These are phyloP conservation scores for Aspergillus luchuensis DNA, from an alignment of 2,329 filamentous ascomycete genomes.

Conservation along the genomic window DNA sequence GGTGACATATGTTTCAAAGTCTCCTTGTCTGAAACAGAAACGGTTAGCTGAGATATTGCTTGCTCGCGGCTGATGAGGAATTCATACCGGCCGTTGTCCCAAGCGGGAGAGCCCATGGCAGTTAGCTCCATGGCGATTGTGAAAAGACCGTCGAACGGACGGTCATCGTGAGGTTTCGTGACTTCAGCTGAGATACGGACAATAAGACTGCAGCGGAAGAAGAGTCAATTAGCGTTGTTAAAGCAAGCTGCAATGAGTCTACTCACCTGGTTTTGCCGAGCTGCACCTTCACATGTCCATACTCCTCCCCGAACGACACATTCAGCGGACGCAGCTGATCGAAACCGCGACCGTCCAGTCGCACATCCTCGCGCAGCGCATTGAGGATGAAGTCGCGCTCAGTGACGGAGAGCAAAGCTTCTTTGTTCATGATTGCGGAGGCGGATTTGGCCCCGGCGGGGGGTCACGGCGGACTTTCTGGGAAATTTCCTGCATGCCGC, in stretches of 20 bases:
- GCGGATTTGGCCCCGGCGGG: slow-evolving; percentile 28
- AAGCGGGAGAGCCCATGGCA: slow-evolving; percentile 87
- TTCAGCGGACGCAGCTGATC: slow-evolving; percentile 78
- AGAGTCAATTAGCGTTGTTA: neutral
- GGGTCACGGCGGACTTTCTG: slow-evolving; percentile 21
- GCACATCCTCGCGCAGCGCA: slow-evolving; percentile 76
- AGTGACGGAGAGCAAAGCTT: slow-evolving; percentile 85
- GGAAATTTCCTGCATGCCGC: slow-evolving; percentile 24
- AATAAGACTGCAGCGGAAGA: slow-evolving; percentile 42
- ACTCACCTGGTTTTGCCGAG: slow-evolving; percentile 85
- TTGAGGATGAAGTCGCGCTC: slow-evolving; percentile 84
- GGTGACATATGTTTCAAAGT: slow-evolving; percentile 82
- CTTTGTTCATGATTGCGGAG: slow-evolving; percentile 73
- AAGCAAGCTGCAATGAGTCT: neutral
- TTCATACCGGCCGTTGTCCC: slow-evolving; percentile 74
- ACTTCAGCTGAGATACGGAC: slow-evolving; percentile 88
- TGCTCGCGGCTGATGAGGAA: neutral
- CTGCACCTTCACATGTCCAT: slow-evolving; percentile 83
- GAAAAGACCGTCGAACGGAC: slow-evolving; percentile 94
- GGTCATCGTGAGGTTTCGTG: slow-evolving; percentile 78
- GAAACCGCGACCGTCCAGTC: slow-evolving; percentile 79
- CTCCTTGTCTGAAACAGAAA: slow-evolving; percentile 62
- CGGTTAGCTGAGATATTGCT: neutral
- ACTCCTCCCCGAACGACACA: slow-evolving; percentile 84
- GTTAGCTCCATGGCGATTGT: slow-evolving; percentile 88